Evolutionary conservation across 345 rosid genomes (phyloP).

Genomic region (Bruguiera gymnorhiza): DNA sequence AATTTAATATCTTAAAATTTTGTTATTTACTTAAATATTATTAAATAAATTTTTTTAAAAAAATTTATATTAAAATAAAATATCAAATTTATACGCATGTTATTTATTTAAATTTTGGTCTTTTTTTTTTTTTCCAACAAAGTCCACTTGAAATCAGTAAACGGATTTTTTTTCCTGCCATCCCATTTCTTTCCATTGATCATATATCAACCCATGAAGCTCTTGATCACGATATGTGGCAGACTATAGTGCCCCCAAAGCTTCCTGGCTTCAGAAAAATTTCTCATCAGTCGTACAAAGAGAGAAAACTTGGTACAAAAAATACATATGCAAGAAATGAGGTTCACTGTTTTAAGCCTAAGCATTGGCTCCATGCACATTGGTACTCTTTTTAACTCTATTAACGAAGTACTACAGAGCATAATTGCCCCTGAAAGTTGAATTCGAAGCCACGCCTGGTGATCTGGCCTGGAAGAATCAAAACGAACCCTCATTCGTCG

Average conservation of each 20-base stretch:
- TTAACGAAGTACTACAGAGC: background rate
- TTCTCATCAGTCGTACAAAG: background rate
- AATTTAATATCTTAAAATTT: no score
- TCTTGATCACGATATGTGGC: constrained; percentile 66
- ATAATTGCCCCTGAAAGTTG: background rate
- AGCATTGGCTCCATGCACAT: no score
- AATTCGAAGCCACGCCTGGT: constrained; percentile 48
- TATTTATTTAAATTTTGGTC: no score
- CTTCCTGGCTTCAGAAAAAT: constrained; percentile 42
- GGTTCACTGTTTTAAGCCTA: no score
- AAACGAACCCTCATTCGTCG: constrained; percentile 68
- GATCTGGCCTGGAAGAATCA: constrained; percentile 70
- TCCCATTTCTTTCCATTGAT: constrained; percentile 97
- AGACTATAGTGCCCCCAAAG: constrained; percentile 77
- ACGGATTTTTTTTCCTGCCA: constrained; percentile 96
- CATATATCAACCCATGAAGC: constrained; percentile 71
- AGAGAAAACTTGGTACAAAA: background rate
- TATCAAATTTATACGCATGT: no score
- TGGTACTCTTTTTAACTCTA: no score
- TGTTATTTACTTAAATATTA: no score
- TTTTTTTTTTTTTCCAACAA: background rate
- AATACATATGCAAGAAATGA: no score
- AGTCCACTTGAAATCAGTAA: constrained; percentile 78
- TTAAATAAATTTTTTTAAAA: no score
- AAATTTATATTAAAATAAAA: no score